A percentile compares a stretch with the other conserved stretches of the same genome.
These are phyloP conservation scores for Fusarium sp. DNA, from an alignment of 2,329 filamentous ascomycete genomes.

Conservation along the genomic window DNA sequence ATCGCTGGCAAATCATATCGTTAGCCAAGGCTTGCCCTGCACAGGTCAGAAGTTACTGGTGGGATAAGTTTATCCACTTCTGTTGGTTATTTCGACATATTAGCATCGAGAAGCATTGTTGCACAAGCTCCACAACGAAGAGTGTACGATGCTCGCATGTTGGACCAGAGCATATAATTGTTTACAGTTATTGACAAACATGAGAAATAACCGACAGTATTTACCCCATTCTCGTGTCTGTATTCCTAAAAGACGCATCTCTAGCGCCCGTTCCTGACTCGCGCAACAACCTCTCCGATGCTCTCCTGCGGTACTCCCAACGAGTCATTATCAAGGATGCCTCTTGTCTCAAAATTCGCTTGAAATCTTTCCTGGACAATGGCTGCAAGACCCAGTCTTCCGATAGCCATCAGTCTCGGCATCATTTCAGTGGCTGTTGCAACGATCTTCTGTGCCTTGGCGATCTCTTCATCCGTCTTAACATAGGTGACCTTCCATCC, in stretches of 20 bases:
- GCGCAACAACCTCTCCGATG: not conserved
- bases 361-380: not conserved
- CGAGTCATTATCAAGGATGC: not conserved
- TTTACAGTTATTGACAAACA: fast-evolving
- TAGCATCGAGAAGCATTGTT: not conserved
- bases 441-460: not conserved
- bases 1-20: not conserved
- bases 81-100: not conserved
- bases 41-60: not conserved
- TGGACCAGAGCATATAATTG: fast-evolving
- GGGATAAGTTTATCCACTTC: not conserved
- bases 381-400: not conserved
- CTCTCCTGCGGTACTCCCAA: not conserved
- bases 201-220: not conserved
- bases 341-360: not conserved
- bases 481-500: not conserved
- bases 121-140: not conserved
- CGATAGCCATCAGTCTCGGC: not conserved
- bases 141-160: fast-evolving
- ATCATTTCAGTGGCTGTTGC: not conserved
- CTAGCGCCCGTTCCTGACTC: not conserved
- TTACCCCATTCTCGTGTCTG: fast-evolving
- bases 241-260: not conserved
- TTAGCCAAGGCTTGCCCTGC: not conserved
- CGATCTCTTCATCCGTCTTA: not conserved